Base-by-base conservation (phyloP, 495 filamentous ascomycete genomes). In the Evansstolkia leycettana region DNA sequence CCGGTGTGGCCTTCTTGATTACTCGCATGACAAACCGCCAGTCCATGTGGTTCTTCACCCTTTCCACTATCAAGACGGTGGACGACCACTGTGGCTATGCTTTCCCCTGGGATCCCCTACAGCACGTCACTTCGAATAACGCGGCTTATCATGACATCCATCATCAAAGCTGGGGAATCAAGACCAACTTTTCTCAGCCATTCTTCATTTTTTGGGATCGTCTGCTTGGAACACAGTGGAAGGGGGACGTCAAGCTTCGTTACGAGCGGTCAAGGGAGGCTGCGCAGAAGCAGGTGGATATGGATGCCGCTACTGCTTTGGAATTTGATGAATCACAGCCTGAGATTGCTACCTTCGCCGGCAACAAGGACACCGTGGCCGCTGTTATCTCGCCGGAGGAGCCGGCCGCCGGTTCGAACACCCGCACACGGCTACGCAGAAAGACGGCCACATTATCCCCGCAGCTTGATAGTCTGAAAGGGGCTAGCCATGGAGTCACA, bases 161-260 rank as follows among this genome's bases (percentile, higher is more conserved):
- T 56, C 90, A 98, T 60, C 90, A 98, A 62, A 93, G 84, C 62
- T 98, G 89, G 90, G 90, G 90, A 31, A 94, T 98, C 65, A 95
- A 70, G 46, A 68, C 54, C 25, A 70, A 70, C 40, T 70, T 68
- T 43, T 69, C 67, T 1, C 67, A 70, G 35, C 67, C 65, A 11
- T 70, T 69, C 48, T 68, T 67, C 36, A 65, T 50, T 33, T 64
- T 71, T 48, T 71, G 67, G 66, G 67, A 71, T 37, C 58, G 63
- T 17, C 39, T 70, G 4, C 50, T 70, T 11, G 49, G 50, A 13
- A 71, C 67, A 12, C 54, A 57, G 31, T 70, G 65, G 65, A 54
- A 48, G 18, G 61, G 67, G 27, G 61, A 67, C 15, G 54, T 62
- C 9, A 52, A 55, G 34, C 42, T 57, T 31, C 62, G 62, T 10